Conservation (phyloP, 2,329 filamentous ascomycete genomes). For the Xylariaceae sp. region DNA sequence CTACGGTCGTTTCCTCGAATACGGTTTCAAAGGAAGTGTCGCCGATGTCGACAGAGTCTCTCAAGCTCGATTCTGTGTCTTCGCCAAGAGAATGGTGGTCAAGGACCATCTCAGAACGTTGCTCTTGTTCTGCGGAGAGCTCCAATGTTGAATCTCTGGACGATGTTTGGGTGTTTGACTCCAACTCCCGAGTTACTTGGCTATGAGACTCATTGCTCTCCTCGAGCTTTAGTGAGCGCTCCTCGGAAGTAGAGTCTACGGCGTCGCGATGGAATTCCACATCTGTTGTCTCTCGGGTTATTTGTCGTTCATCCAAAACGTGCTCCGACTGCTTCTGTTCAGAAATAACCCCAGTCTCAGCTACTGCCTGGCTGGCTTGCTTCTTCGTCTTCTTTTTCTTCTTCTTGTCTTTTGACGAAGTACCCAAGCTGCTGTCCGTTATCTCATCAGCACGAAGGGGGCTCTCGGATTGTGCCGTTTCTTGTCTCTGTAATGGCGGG, state of each 20-base stretch:
- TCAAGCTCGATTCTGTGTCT: slow-evolving; percentile 21
- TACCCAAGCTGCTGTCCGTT: slow-evolving; percentile 22
- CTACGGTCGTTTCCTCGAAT: slow-evolving; percentile 31
- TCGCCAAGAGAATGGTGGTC: slow-evolving; percentile 21
- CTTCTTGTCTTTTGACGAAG: slow-evolving; percentile 35
- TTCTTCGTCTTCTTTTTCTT: slow-evolving; percentile 38
- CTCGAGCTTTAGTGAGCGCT: slow-evolving; percentile 10
- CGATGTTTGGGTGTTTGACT: slow-evolving; percentile 8
- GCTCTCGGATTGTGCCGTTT: slow-evolving; percentile 10
- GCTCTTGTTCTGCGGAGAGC: slow-evolving; percentile 12
- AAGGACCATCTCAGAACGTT: slow-evolving; percentile 13
- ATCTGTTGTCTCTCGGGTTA: slow-evolving; percentile 11
- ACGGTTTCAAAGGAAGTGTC: slow-evolving; percentile 19
- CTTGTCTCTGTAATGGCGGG: slow-evolving; percentile 1
- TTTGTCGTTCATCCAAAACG: slow-evolving; percentile 16
- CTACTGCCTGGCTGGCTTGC: slow-evolving; percentile 25
- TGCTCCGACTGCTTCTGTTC: slow-evolving; percentile 18
- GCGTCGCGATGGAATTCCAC: slow-evolving; percentile 8
- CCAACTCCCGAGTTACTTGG: slow-evolving; percentile 16
- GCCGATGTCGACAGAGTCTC: slow-evolving; percentile 20
- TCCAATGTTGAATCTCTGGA: slow-evolving; percentile 12
- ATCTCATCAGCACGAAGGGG: slow-evolving; percentile 18
- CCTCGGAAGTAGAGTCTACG: slow-evolving; percentile 11
- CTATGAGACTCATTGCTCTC: slow-evolving; percentile 10
- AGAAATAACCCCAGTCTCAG: slow-evolving; percentile 21